Conservation (phyloP, 306 rosid genomes). For the Oxytropis ochrocephala region DNA sequence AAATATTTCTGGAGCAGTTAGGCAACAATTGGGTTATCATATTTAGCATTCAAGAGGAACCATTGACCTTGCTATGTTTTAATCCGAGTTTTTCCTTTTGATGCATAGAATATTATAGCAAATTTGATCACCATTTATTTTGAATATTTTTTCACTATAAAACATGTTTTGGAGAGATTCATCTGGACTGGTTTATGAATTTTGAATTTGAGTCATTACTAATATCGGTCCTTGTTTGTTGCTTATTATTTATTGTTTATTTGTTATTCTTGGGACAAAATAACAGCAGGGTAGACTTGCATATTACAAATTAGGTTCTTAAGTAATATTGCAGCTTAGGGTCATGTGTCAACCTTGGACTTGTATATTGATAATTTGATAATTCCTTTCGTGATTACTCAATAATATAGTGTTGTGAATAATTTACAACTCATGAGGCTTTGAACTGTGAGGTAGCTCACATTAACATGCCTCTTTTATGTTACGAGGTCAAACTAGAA, state of each 20-base stretch:
- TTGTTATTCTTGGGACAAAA: not conserved
- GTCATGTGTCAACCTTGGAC: not conserved
- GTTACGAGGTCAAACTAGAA: not conserved
- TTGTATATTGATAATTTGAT: not conserved
- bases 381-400: not conserved
- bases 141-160: not conserved
- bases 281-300: not conserved
- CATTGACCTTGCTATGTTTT: not conserved
- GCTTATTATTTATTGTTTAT: not conserved
- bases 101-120: not conserved
- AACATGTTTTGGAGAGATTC: not conserved
- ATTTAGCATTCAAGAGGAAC: not conserved
- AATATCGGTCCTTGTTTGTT: not conserved
- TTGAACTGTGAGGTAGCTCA: not conserved
- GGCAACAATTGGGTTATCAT: not conserved
- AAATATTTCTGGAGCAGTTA: not conserved
- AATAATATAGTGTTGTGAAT: not conserved
- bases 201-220: not conserved
- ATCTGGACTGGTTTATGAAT: not conserved
- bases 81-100: not conserved
- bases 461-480: not conserved
- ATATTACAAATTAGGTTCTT: slow-evolving; percentile 4
- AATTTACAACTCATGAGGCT: not conserved
- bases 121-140: not conserved
- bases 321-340: not conserved